A percentile compares a stretch with the other conserved stretches of the same genome.
These are phyloP conservation scores for Prorocentrum cordatum DNA, from an alignment of 169 alveolate genomes.

Conservation along the genomic window DNA sequence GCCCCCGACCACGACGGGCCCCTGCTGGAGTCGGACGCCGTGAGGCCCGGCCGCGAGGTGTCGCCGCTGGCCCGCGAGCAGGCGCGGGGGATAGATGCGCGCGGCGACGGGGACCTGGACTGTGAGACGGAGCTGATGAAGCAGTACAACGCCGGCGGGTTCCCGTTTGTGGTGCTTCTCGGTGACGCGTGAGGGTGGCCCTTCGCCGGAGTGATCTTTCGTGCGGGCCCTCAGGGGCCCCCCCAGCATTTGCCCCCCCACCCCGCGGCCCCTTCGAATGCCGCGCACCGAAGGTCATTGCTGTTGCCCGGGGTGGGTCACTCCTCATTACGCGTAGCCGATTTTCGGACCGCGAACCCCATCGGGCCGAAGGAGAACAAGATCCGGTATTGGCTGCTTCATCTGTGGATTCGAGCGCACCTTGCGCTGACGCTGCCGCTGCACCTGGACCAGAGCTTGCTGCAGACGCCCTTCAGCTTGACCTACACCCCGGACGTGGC, in stretches of 20 bases:
- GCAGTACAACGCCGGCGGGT: constrained; percentile 57
- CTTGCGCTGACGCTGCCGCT: constrained; percentile 36
- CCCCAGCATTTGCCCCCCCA: no score
- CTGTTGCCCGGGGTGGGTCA: no score
- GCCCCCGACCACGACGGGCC: background rate
- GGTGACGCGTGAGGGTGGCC: background rate
- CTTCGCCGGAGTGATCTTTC: background rate
- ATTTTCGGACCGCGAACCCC: constrained; percentile 29
- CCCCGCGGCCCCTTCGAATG: no score
- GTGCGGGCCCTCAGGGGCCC: background rate
- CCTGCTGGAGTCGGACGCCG: constrained; percentile 45
- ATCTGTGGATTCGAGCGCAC: constrained; percentile 1
- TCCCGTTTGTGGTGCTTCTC: background rate
- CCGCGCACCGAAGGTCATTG: no score
- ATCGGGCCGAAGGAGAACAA: constrained; percentile 66
- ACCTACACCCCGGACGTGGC: constrained; percentile 66
- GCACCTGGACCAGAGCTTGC: constrained; percentile 22
- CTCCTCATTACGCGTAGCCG: no score
- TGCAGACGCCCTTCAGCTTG: constrained; percentile 33
- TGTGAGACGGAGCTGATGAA: constrained; percentile 29
- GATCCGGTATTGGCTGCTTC: constrained; percentile 52
- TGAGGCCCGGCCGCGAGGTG: constrained; percentile 53
- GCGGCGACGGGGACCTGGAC: constrained; percentile 54
- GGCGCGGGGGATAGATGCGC: no score
- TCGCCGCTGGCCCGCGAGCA: no score